Conservation (phyloP, 345 rosid species). For the thale cress (Arabidopsis thaliana) region DNA sequence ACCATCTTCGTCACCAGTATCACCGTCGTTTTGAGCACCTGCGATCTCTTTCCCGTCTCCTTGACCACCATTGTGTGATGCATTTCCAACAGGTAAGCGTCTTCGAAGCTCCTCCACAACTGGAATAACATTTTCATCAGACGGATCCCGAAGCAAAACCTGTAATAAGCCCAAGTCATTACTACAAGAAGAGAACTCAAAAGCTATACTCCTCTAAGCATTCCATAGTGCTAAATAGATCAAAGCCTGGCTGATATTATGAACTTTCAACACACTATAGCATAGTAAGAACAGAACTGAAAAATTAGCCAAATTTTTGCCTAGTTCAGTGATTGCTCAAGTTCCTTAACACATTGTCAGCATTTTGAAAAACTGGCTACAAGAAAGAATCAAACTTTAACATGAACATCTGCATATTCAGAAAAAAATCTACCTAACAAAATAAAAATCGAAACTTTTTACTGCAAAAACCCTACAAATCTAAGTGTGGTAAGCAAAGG, state of each 20-base stretch:
- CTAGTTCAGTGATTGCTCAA: conserved; percentile 3
- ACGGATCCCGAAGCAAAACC: conserved; percentile 91
- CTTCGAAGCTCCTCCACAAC: conserved; percentile 91
- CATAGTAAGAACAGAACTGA: neutral
- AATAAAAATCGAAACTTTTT: neutral
- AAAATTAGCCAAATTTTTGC: neutral
- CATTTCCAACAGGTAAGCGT: conserved; percentile 60
- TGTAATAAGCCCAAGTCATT: conserved; percentile 35
- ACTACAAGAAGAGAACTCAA: neutral
- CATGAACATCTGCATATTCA: neutral
- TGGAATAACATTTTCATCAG: conserved; percentile 80
- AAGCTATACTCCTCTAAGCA: neutral
- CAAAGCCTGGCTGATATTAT: neutral
- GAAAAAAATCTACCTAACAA: neutral
- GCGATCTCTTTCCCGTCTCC: conserved; percentile 56
- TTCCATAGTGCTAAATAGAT: neutral
- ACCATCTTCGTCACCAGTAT: conserved; percentile 93
- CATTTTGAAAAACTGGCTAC: too few species aligned
- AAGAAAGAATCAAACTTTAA: conserved; percentile 6
- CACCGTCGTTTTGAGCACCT: conserved; percentile 62
- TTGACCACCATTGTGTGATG: conserved; percentile 50
- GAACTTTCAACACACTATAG: neutral
- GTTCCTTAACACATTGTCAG: neutral
- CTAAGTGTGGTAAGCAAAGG: neutral
- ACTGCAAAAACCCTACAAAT: conserved; percentile 24